These are phyloP conservation scores for Gillenia trifoliata DNA, from an alignment of 306 rosid genomes.

Conservation along the genomic window DNA sequence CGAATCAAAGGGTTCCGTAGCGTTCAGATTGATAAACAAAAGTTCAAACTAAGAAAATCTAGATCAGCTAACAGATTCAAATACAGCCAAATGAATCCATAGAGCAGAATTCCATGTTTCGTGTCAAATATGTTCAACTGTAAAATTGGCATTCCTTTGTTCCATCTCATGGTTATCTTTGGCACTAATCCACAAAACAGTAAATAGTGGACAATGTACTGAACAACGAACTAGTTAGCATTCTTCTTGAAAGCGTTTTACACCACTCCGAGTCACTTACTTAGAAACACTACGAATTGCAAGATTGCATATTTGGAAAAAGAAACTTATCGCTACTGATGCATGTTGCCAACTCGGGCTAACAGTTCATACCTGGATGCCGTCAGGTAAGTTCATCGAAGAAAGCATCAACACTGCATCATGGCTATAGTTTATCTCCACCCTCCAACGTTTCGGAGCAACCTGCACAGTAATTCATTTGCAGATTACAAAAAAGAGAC, in stretches of 20 bases:
- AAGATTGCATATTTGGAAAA: background rate
- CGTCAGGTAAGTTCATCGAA: conserved; percentile 90
- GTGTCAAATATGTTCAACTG: background rate
- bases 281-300: background rate
- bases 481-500: background rate
- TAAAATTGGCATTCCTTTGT: background rate
- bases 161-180: background rate
- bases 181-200: background rate
- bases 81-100: background rate
- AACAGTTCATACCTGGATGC: conserved; percentile 68
- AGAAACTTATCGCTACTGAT: background rate
- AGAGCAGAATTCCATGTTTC: background rate
- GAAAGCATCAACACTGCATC: conserved; percentile 90
- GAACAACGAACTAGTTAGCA: background rate
- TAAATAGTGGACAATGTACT: background rate
- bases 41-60: background rate
- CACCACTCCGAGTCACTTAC: background rate
- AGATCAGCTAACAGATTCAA: background rate
- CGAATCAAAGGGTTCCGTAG: background rate
- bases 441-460: conserved; percentile 84
- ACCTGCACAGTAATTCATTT: conserved; percentile 39
- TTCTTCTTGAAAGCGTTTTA: background rate
- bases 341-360: background rate
- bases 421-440: conserved; percentile 81
- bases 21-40: background rate